Evolutionary conservation across 1,284 basidiomycete species (phyloP), one percentile per base, ranked within the genome.

Genomic region (Ceratorhiza oryzae-sativae): DNA sequence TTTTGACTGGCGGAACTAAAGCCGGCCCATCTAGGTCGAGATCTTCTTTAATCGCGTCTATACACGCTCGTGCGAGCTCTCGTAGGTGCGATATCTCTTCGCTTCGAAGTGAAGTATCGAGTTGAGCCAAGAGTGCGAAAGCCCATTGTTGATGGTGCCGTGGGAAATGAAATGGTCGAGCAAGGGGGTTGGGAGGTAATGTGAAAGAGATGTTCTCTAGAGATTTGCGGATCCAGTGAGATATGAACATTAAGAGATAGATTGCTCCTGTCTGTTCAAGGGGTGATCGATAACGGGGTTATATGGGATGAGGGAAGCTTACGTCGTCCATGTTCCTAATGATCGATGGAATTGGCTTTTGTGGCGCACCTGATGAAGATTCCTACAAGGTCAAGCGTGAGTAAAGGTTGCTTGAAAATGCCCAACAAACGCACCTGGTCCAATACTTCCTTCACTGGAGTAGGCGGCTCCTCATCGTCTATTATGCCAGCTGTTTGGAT

Each of bases 261-360:
- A 73, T 51, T 0, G 61, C 45, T 10, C 60, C 51, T 8, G 53
- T 51, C 36, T 39, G 36, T 6, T 20, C n/a, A 30, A n/a, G 42
- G 27, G 18, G 13, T 10, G 20, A 51, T 59, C 27, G 36, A n/a
- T 45, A 34, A n/a, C 23, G 15, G 15, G 18, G 5, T n/a, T 18
- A n/a, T 20, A 39, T 36, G 30, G n/a, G 13, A 12, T 6, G 68
- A 25, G 18, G n/a, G 13, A 13, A 20, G 51, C 71, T 48, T 60
- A 75, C 74, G 55, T 75, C 70, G 34, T 75, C 70, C 39, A 75
- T 55, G 15, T 65, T 63, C n/a, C 56, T 58, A 12, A 75, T 59
- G 12, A 75, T 56, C 0, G 53, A 56, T 10, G 72, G 65, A 23
- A 62, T 51, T 1, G 74, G 74, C 23, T 61, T 56, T 42, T 60